Evolutionary conservation across 371 early-diverging fungal genomes (phyloP).

Genomic region (Saksenaea oblongispora): DNA sequence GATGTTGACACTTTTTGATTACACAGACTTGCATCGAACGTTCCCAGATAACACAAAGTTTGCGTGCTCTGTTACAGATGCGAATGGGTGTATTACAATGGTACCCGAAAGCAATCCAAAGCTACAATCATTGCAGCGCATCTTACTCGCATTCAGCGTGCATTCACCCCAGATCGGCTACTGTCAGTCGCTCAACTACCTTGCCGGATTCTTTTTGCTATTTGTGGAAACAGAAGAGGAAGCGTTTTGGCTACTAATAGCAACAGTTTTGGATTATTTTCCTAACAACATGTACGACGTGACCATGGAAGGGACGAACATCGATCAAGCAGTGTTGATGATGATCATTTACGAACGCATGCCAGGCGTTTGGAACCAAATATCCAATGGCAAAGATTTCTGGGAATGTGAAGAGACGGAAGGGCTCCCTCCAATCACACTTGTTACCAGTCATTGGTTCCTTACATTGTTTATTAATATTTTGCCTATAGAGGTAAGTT

Average conservation of each 20-base stretch:
- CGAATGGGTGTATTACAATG: slow-evolving; percentile 31
- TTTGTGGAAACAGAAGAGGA: slow-evolving; percentile 75
- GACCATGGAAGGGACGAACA: slow-evolving; percentile 75
- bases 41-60: slow-evolving; percentile 83
- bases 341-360: slow-evolving; percentile 58
- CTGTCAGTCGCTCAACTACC: slow-evolving; percentile 83
- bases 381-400: slow-evolving; percentile 48
- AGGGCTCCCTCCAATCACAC: slow-evolving; percentile 66
- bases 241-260: slow-evolving; percentile 82
- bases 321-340: slow-evolving; percentile 78
- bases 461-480: slow-evolving; percentile 79
- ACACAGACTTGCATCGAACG: slow-evolving; percentile 68
- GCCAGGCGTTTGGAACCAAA: slow-evolving; percentile 60
- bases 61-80: slow-evolving; percentile 38
- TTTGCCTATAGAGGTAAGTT: slow-evolving; percentile 69
- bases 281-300: slow-evolving; percentile 81
- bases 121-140: slow-evolving; percentile 64
- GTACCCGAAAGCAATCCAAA: slow-evolving; percentile 54
- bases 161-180: slow-evolving; percentile 77
- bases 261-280: slow-evolving; percentile 70
- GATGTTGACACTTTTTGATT: background rate
- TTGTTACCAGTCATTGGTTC: slow-evolving; percentile 86
- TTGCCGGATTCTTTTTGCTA: slow-evolving; percentile 77
- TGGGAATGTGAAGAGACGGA: slow-evolving; percentile 58
- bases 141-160: slow-evolving; percentile 71